phyloP scores from a whole-genome alignment of 78 protist species.

The Pigoraptor vietnamica region DNA sequence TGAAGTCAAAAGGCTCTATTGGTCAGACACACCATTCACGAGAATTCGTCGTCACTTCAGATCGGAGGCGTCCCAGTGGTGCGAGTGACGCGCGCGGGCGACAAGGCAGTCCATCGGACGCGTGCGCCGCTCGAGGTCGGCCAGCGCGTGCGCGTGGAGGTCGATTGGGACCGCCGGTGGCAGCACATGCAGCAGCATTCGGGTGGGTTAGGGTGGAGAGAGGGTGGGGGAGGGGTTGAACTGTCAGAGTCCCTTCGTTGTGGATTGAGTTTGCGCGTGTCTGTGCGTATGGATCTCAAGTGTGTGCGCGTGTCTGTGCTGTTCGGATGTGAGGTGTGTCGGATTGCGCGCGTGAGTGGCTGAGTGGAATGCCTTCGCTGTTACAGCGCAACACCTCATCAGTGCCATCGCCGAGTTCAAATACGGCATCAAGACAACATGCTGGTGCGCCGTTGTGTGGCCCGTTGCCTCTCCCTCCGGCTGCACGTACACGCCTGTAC shows the following conservation, averaged over 20 bases:
- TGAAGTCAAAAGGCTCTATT: too few species aligned
- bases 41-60: too few species aligned
- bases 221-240: too few species aligned
- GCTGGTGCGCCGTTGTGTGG: slow-evolving; percentile 12
- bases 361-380: not conserved
- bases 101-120: not conserved
- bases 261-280: not conserved
- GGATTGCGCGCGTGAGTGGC: too few species aligned
- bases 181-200: slow-evolving; percentile 33
- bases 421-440: not conserved
- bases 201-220: not conserved
- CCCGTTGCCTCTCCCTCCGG: not conserved
- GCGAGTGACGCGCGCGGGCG: not conserved
- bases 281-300: not conserved
- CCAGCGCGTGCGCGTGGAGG: not conserved
- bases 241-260: too few species aligned
- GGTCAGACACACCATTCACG: too few species aligned
- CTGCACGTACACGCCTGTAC: not conserved
- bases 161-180: slow-evolving; percentile 26
- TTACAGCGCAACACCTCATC: slow-evolving; percentile 21
- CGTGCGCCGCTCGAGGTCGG: too few species aligned
- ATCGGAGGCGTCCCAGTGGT: not conserved
- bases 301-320: not conserved
- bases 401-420: not conserved
- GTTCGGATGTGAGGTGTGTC: too few species aligned